A percentile compares a stretch with the other conserved stretches of the same genome.
Evolutionary conservation across 208 protist species (phyloP).

Genomic region (Wallacemonas rigidus): DNA sequence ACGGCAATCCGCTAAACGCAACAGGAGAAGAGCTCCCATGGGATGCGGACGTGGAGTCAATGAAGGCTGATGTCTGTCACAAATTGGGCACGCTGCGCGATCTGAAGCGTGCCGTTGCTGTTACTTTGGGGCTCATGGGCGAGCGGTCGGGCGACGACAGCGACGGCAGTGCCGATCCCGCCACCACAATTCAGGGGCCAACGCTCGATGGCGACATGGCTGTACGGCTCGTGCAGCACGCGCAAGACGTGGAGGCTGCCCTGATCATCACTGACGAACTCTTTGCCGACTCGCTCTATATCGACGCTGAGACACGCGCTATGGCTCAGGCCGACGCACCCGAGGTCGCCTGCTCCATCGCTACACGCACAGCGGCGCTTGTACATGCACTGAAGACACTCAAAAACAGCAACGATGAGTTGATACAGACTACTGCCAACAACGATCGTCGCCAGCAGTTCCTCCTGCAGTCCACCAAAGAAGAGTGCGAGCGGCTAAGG

Average conservation of each 20-base stretch:
- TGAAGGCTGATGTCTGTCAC: constrained; percentile 8
- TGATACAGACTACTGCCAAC: constrained; percentile 26
- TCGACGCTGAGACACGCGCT: constrained; percentile 18
- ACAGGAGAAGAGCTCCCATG: constrained; percentile 15
- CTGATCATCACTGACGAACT: constrained; percentile 25
- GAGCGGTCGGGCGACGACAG: constrained; percentile 18
- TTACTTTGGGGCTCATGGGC: constrained; percentile 28
- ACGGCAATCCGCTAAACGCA: not conserved
- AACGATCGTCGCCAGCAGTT: constrained; percentile 36
- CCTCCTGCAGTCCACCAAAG: constrained; percentile 31
- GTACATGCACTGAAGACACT: constrained; percentile 29
- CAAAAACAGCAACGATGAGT: constrained; percentile 22
- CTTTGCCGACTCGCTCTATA: constrained; percentile 17
- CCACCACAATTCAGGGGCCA: not conserved
- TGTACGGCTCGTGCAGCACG: constrained; percentile 34
- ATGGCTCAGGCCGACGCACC: not conserved
- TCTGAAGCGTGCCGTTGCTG: constrained; percentile 28
- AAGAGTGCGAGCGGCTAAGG: constrained; percentile 33
- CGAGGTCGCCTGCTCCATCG: constrained; percentile 2
- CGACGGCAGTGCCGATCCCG: constrained; percentile 16
- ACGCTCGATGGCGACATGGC: constrained; percentile 17
- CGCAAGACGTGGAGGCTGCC: constrained; percentile 38
- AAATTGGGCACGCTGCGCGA: constrained; percentile 23
- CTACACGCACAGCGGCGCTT: constrained; percentile 25
- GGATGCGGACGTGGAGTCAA: constrained; percentile 5